phyloP scores from a whole-genome alignment of 257 asterid genomes.

The Solanum etuberosum region DNA sequence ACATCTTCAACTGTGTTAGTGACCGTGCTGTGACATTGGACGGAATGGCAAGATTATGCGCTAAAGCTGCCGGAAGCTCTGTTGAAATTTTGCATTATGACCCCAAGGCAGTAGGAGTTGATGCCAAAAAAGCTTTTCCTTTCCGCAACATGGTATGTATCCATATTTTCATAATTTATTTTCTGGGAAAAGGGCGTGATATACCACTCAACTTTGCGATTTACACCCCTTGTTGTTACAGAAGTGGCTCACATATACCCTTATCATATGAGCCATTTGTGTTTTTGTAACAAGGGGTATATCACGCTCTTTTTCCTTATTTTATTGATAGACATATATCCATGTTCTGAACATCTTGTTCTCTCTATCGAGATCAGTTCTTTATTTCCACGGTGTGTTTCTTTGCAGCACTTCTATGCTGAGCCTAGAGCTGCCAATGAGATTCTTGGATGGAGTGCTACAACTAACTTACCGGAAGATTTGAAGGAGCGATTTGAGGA shows the following conservation, averaged over 20 bases:
- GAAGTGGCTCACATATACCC: neutral
- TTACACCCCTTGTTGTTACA: neutral
- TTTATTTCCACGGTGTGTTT: neutral
- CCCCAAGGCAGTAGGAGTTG: conserved; percentile 73
- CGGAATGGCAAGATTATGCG: conserved; percentile 85
- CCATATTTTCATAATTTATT: neutral
- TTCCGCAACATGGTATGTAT: conserved; percentile 80
- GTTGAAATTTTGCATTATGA: conserved; percentile 85
- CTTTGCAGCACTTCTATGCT: conserved; percentile 79
- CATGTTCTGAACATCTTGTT: neutral
- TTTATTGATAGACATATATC: neutral
- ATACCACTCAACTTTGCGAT: neutral
- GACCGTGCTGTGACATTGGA: conserved; percentile 93
- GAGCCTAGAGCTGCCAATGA: conserved; percentile 96
- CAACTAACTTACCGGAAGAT: conserved; percentile 69
- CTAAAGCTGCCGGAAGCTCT: conserved; percentile 66
- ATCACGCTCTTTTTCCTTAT: neutral
- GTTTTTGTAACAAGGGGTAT: neutral
- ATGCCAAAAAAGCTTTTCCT: conserved; percentile 94
- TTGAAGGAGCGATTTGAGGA: conserved; percentile 77
- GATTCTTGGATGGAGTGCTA: conserved; percentile 70
- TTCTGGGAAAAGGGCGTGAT: neutral
- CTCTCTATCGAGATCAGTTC: neutral
- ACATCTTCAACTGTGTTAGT: conserved; percentile 76
- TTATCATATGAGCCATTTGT: neutral